Percentiles rank a stretch among this genome's conserved stretches.
These are phyloP conservation scores for Terana coerulea DNA, from an alignment of 768 basidiomycete species.

Conservation along the genomic window DNA sequence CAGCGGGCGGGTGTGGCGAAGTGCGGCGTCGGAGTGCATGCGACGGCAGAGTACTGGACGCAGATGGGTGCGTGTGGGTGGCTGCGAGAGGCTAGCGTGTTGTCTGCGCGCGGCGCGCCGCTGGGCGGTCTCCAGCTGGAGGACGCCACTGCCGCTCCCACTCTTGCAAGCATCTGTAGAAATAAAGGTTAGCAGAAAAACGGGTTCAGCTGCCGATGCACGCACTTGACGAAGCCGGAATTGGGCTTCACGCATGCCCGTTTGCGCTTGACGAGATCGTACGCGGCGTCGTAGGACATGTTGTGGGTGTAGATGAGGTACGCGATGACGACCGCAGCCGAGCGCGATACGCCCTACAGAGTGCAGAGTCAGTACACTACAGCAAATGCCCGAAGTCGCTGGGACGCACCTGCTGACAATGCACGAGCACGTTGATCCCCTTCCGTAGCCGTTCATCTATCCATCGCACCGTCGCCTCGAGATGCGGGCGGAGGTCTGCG, in stretches of 20 bases:
- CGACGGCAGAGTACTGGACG: too few relatives aligned
- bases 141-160: constrained; percentile 28
- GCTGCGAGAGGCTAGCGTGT: constrained; percentile 8
- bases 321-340: constrained; percentile 72
- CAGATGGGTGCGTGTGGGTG: too few relatives aligned
- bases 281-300: constrained; percentile 68
- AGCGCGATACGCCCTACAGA: constrained; percentile 75
- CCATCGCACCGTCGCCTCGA: constrained; percentile 63
- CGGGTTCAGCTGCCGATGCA: too few relatives aligned
- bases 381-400: not conserved
- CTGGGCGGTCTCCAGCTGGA: constrained; percentile 5
- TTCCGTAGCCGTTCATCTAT: constrained; percentile 58
- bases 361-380: not conserved
- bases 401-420: constrained; percentile 72
- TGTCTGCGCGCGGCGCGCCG: constrained; percentile 10
- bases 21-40: too few relatives aligned
- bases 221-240: constrained; percentile 56
- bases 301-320: constrained; percentile 74
- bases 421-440: constrained; percentile 69
- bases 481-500: constrained; percentile 63
- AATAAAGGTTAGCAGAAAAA: not conserved
- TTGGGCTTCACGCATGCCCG: constrained; percentile 77
- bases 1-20: too few relatives aligned
- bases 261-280: constrained; percentile 55
- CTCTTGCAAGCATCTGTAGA: constrained; percentile 21